Conservation (phyloP, 2,329 filamentous ascomycete genomes). For the Torrubiella hemipterigena region DNA sequence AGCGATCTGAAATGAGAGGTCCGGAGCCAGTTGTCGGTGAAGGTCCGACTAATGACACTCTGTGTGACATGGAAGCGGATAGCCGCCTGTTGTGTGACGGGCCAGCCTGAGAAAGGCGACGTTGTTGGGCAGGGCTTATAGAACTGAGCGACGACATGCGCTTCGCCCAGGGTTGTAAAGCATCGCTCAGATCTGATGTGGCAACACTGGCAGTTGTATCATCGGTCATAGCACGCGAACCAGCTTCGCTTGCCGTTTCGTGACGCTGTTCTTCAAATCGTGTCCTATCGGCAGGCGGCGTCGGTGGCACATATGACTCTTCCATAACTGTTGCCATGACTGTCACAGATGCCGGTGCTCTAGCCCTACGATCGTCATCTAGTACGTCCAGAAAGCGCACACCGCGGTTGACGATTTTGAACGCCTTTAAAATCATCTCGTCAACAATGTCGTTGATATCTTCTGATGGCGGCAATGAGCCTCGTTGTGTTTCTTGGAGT, state of each 20-base stretch:
- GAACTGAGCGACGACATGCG: constrained; percentile 31
- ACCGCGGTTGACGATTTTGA: constrained; percentile 84
- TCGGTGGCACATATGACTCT: constrained; percentile 46
- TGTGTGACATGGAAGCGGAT: constrained; percentile 52
- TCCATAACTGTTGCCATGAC: constrained; percentile 48
- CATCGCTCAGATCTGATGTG: constrained; percentile 22
- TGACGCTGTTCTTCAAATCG: constrained; percentile 30
- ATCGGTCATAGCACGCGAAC: constrained; percentile 22
- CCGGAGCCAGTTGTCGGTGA: constrained; percentile 50
- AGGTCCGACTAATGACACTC: constrained; percentile 63
- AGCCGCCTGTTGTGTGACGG: constrained; percentile 29
- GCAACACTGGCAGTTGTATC: constrained; percentile 20
- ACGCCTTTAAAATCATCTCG: constrained; percentile 86
- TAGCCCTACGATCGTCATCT: constrained; percentile 47
- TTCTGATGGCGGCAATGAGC: constrained; percentile 32
- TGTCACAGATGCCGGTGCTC: constrained; percentile 41
- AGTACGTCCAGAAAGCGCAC: constrained; percentile 83
- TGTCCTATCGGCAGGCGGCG: constrained; percentile 48
- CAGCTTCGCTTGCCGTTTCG: constrained; percentile 22
- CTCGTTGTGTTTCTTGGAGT: constrained; percentile 61
- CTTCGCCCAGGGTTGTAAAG: constrained; percentile 27
- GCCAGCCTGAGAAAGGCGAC: constrained; percentile 24
- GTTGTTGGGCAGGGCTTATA: constrained; percentile 17
- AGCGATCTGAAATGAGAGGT: constrained; percentile 71
- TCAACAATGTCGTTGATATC: constrained; percentile 70